Evolutionary conservation across 768 basidiomycete genomes (phyloP), one percentile per base, ranked within the genome.

Genomic region (Pleurotus sapidus): DNA sequence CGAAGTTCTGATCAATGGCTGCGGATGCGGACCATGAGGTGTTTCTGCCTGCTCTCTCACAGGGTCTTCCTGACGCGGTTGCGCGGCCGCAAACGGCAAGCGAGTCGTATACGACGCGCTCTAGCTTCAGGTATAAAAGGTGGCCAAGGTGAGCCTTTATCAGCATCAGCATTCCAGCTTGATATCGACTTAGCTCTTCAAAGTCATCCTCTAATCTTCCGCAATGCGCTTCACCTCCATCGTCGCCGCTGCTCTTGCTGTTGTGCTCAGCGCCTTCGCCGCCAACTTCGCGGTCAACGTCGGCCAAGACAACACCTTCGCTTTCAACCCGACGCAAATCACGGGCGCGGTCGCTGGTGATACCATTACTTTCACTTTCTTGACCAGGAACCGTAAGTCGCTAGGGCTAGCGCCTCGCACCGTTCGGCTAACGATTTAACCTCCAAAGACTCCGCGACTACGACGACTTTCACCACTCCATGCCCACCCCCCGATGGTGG

Each of bases 161-260:
- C 38, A 17, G n/a, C 51, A 54, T 54, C 51, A 54, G 38, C 37
- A 20, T 42, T 39, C 17, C 12, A 38, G 49, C 49, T 50, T 34
- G 49, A 50, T 50, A 50, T 50, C 49, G 49, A 20, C 17, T 25
- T 20, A 24, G 5, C 20, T 48, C 18, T 34, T 25, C 23, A 18
- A 18, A 24, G 25, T 27, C 34, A 15, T 34, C 27, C 15, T n/a
- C 49, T 27, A 11, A 37, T 17, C 49, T 18, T 12, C 5, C 34
- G 40, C 38, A 39, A 54, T 54, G 51, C 51, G 51, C 38, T 54
- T 54, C 51, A 54, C 51, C 15, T 54, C 51, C 38, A 11, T 54
- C 38, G 51, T 54, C 49, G 23, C 49, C 34, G 49, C 49, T 39
- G 51, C 51, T 38, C 49, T 50, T 38, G 51, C 51, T 4, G 9